These are phyloP conservation scores for Prosopis cineraria DNA, from an alignment of 306 rosid species.

Conservation along the genomic window DNA sequence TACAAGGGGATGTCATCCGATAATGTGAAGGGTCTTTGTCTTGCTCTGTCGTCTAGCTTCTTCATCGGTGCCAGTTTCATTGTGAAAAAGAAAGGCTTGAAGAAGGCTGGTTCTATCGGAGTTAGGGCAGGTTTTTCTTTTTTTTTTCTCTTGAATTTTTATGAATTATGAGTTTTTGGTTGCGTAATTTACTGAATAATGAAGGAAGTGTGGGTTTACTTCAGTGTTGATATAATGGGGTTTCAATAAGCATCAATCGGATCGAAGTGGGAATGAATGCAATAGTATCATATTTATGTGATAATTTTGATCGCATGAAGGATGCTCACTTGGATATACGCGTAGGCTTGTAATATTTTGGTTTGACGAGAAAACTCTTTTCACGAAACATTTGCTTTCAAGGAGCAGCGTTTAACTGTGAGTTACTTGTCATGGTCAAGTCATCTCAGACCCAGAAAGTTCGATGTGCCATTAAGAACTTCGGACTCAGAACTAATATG, in stretches of 20 bases:
- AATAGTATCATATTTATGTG: not conserved
- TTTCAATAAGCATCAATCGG: constrained; percentile 23
- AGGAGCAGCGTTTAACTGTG: not conserved
- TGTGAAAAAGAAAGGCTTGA: constrained; percentile 87
- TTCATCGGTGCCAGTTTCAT: constrained; percentile 92
- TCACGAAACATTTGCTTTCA: not conserved
- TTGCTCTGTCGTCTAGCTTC: constrained; percentile 83
- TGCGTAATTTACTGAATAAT: not conserved
- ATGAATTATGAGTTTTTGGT: not conserved
- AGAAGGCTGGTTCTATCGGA: constrained; percentile 92
- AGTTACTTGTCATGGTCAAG: not conserved
- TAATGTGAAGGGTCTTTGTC: constrained; percentile 71
- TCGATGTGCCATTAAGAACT: too few species aligned
- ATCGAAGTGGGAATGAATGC: not conserved
- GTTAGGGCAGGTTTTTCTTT: constrained; percentile 69
- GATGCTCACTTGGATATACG: not conserved
- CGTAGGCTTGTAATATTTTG: not conserved
- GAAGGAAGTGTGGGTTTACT: constrained; percentile 2
- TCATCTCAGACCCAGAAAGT: not conserved
- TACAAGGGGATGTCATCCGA: constrained; percentile 76
- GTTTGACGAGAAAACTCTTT: not conserved
- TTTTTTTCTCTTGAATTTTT: not conserved
- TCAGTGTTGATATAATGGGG: not conserved
- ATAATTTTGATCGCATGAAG: not conserved
- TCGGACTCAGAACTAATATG: too few species aligned